Evolutionary conservation across 306 rosid species (phyloP), one percentile per base, ranked within the genome.

Genomic region (Cucurbita pepo): DNA sequence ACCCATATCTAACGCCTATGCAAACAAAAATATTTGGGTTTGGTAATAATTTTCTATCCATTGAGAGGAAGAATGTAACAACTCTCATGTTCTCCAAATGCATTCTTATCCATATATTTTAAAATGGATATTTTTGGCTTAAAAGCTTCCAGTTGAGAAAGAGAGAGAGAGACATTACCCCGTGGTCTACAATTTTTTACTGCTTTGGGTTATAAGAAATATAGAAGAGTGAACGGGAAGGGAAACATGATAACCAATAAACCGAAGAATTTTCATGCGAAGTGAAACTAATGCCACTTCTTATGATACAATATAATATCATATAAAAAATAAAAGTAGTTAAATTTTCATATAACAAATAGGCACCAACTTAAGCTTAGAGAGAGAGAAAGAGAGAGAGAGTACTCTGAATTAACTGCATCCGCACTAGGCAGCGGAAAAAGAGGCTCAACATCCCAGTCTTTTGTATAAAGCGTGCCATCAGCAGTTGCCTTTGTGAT

Each of bases 361-460:
- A n/a, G 7, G 64, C 62, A 47, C 40, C 45, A 2, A 55, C 43
- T 54, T 59, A 19, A 56, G 69, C 75, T 61, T 65, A 34, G 34
- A 56, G 71, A 70, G 77, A 69, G 25, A 25, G 25, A 25, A 1
- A 34, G 34, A 56, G 71, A 70, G 77, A 69, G 53, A 59, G 82
- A 84, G 43, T 89, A 94, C 97, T 83, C 88, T 79, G 82, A 82
- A 69, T 81, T 82, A 67, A 76, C 77, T 50, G 76, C 74, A 80
- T 86, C 95, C 18, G 75, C 76, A 83, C 79, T 85, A 22, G 96
- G 97, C 72, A 91, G 81, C 7, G 88, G 88, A 56, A 94, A 94
- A 60, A 94, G 91, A 47, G 99, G 97, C 70, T 94, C 99, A 69
- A 78, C 82, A 83, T 94, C 99, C 99, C 99, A 94, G 83, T 94